Base-by-base conservation (phyloP, 2,329 filamentous ascomycete species). In the Gyromitra esculenta region DNA sequence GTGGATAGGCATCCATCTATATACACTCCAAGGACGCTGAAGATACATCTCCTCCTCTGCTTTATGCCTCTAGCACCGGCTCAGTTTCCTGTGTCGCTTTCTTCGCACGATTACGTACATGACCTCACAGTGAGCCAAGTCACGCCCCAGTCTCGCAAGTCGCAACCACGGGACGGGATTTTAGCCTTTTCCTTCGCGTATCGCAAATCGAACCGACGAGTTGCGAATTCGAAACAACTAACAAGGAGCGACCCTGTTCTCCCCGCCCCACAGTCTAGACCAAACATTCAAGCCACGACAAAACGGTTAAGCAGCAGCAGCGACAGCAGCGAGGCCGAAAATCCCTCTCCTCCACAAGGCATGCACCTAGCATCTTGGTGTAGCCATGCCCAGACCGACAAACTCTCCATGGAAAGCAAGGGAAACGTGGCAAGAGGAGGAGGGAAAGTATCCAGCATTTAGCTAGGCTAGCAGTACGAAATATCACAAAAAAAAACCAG, bases 131-230 rank as follows among this genome's bases (percentile, higher is more conserved):
- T 18, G 6, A 39, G 45, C 50, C 45, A 66, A 41, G 63, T 66
- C 65, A 57, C 52, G 31, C 64, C 52, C 18, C 63, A 54, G 63
- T 66, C 63, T 54, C 48, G 6, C 52, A 57, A 57, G 66, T 60
- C 54, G 41, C 65, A 60, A 69, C 52, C 54, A 59, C 41, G 52
- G 66, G 21, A 60, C 54, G 39, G 50, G 52, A 8, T 45, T 69
- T 68, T 68, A 59, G 52, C 65, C 64, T 68, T 59, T 69, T 69
- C 65, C 37, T 31, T 69, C 41, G 52, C 66, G 25, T 69, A 60
- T 60, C 52, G 39, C 65, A 39, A 60, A 60, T 43, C 57, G 57
- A 60, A 39, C 57, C 35, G 15, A n/a, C 57, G 11, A 25, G 31
- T 57, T 37, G 35, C 35, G 35, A 56, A 41, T 66, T 39, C n/a